Percentiles rank a stretch among this genome's conserved stretches.
phyloP scores from a whole-genome alignment of 106 monocot genomes.

The Allium sativum region DNA sequence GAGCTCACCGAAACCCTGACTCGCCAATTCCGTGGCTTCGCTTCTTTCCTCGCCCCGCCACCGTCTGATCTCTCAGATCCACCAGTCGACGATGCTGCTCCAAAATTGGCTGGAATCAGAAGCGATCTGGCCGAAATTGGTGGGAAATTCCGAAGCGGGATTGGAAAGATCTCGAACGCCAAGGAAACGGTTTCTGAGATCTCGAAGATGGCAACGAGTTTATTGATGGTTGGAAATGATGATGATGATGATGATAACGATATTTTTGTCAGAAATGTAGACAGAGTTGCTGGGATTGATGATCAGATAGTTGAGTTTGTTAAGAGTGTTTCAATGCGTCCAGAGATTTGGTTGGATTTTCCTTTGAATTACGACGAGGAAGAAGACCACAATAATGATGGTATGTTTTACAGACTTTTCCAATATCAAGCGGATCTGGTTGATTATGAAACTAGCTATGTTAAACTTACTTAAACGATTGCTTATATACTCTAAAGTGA shows the following conservation, averaged over 20 bases:
- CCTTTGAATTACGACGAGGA: conserved; percentile 42
- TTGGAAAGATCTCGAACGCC: conserved; percentile 49
- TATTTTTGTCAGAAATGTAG: too few species aligned
- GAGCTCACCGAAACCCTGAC: conserved; percentile 76
- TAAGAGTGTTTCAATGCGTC: conserved; percentile 74
- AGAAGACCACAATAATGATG: conserved; percentile 27
- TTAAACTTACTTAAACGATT: too few species aligned
- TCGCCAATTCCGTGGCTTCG: conserved; percentile 87
- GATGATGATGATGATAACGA: conserved; percentile 20
- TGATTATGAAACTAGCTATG: too few species aligned
- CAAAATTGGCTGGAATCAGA: conserved; percentile 56
- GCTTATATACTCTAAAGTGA: too few species aligned
- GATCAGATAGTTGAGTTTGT: conserved; percentile 78
- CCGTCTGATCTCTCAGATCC: conserved; percentile 7
- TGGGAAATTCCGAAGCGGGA: conserved; percentile 62
- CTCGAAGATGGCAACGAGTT: too few species aligned
- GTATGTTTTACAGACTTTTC: conserved; percentile 15
- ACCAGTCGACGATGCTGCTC: conserved; percentile 16
- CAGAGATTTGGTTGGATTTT: conserved; percentile 90
- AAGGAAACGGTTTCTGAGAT: conserved; percentile 19
- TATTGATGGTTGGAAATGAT: conserved; percentile 1
- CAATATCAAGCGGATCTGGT: too few species aligned
- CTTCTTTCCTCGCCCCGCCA: conserved; percentile 82
- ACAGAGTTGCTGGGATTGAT: conserved; percentile 35
- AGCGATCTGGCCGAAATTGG: conserved; percentile 85